phyloP scores from a whole-genome alignment of 371 early-diverging fungal genomes.

The Encephalitozoon intestinalis region DNA sequence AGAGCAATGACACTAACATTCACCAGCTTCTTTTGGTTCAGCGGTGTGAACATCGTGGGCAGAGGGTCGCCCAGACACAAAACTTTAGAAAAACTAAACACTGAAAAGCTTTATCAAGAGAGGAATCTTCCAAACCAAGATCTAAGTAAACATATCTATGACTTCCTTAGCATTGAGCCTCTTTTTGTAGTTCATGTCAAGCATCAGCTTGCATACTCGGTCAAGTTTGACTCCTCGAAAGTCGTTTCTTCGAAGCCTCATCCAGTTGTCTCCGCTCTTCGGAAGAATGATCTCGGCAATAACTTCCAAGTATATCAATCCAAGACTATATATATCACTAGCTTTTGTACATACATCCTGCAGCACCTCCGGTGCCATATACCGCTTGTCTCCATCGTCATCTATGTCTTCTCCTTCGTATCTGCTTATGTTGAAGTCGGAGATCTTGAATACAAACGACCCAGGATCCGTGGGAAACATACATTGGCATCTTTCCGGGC shows the following conservation, averaged over 20 bases:
- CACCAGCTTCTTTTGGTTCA: slow-evolving; percentile 53
- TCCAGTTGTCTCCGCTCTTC: neutral
- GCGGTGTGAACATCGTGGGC: slow-evolving; percentile 49
- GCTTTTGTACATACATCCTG: slow-evolving; percentile 67
- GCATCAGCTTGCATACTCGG: slow-evolving; percentile 21
- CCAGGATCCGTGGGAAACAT: neutral
- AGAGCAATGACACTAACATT: slow-evolving; percentile 51
- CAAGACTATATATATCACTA: slow-evolving; percentile 80
- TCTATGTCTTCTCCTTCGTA: slow-evolving; percentile 47
- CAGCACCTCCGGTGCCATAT: slow-evolving; percentile 83
- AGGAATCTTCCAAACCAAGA: neutral
- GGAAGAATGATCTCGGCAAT: slow-evolving; percentile 29
- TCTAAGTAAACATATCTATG: slow-evolving; percentile 1
- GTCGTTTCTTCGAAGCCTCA: slow-evolving; percentile 22
- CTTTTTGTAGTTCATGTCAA: slow-evolving; percentile 16
- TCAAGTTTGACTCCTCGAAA: slow-evolving; percentile 24
- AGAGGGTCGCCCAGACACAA: neutral
- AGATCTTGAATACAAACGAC: slow-evolving; percentile 38
- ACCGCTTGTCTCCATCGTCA: slow-evolving; percentile 81
- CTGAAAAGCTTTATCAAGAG: neutral
- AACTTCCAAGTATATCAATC: slow-evolving; percentile 73
- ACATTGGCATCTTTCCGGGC: neutral
- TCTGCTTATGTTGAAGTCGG: slow-evolving; percentile 56
- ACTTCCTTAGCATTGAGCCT: slow-evolving; percentile 14
- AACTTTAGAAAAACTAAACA: neutral